phyloP scores from a whole-genome alignment of 495 filamentous ascomycete species.

The Friedmanniomyces endolithicus region DNA sequence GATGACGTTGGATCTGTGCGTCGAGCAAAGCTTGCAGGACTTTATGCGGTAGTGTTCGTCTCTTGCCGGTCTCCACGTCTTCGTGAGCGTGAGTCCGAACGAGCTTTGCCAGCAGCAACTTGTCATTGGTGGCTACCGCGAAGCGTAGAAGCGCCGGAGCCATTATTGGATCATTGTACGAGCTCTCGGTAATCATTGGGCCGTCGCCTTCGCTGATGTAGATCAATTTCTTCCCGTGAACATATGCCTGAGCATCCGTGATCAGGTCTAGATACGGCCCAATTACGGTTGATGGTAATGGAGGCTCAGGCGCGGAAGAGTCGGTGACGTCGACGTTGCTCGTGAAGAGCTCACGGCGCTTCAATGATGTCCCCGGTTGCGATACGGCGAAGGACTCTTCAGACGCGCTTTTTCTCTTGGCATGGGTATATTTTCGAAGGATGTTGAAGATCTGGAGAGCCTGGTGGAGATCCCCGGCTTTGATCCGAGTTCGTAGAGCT shows the following conservation, averaged over 20 bases:
- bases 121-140: slow-evolving; percentile 41
- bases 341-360: slow-evolving; percentile 9
- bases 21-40: slow-evolving; percentile 41
- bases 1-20: slow-evolving; percentile 35
- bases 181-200: slow-evolving; percentile 36
- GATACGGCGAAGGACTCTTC: slow-evolving; percentile 20
- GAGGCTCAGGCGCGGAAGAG: slow-evolving; percentile 30
- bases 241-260: slow-evolving; percentile 34
- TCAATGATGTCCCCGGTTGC: neutral
- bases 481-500: slow-evolving; percentile 20
- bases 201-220: slow-evolving; percentile 45
- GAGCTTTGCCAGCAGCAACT: slow-evolving; percentile 35
- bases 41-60: slow-evolving; percentile 18
- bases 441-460: slow-evolving; percentile 21
- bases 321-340: slow-evolving; percentile 14
- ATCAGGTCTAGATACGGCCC: slow-evolving; percentile 42
- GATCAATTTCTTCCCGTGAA: slow-evolving; percentile 45
- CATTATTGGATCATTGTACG: slow-evolving; percentile 39
- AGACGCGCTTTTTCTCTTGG: slow-evolving; percentile 25
- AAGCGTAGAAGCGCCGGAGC: slow-evolving; percentile 48
- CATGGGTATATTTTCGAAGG: slow-evolving; percentile 27
- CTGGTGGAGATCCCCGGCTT: slow-evolving; percentile 20
- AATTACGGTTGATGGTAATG: slow-evolving; percentile 38
- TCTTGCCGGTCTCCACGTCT: neutral
- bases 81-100: neutral